Evolutionary conservation across 2,329 filamentous ascomycete species (phyloP), one percentile per base, ranked within the genome.

Genomic region (Dactylellina drechsleri): DNA sequence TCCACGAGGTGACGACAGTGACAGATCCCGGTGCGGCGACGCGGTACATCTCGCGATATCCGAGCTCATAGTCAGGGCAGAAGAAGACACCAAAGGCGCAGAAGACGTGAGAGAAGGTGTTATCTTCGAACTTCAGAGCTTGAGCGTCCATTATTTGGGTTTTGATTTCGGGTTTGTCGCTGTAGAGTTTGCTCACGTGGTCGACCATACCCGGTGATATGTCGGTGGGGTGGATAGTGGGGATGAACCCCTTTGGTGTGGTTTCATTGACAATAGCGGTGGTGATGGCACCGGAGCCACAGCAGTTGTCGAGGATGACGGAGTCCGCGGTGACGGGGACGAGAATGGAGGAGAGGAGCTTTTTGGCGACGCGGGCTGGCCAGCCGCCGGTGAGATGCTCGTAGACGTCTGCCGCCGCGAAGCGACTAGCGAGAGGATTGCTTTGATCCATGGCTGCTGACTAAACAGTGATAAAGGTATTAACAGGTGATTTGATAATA

Each of bases 81-180:
- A 75, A 75, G 58, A 75, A 75, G 13, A 75, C 71, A 3, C 71
- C 71, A 31, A 75, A 75, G 3, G 57, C 57, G 36, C 64, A 67
- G 16, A 75, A 53, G n/a, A 75, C 53, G 26, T 75, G 71, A 20
- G 57, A 61, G 45, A 75, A 75, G 3, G 62, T 68, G 49, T 75
- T 75, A 13, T 68, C 71, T n/a, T 31, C 18, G 59, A 75, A 75
- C 12, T 52, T 26, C 3, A 75, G 58, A 1, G 18, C 43, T 23
- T 75, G 71, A 12, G 64, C 64, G 16, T 75, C 64, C 71, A 75
- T 68, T 12, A 53, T 57, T n/a, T 60, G 28, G 5, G 71, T 65
- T 15, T 75, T 41, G n/a, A 75, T 43, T 18, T 59, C 43, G 3
- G 71, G 58, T 1, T 47, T 15, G 16, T 68, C 64, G n/a, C 47